Evolutionary conservation across 305 asterid species (phyloP).

Genomic region (Plantago coronopus): DNA sequence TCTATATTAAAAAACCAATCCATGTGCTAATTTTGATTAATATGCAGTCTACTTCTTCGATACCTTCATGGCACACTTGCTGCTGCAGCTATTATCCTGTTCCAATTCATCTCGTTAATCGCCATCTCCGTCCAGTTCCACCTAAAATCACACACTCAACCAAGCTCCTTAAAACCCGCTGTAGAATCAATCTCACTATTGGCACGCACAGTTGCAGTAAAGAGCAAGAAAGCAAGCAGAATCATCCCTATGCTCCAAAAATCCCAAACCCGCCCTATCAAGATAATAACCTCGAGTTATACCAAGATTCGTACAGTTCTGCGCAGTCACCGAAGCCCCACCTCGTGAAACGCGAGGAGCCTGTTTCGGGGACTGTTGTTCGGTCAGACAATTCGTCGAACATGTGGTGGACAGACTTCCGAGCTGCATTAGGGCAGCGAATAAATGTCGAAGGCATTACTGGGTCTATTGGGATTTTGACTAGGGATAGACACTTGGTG

Average conservation of each 20-base stretch:
- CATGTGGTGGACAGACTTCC: slow-evolving; percentile 80
- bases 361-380: slow-evolving; percentile 21
- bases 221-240: slow-evolving; percentile 44
- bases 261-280: slow-evolving; percentile 24
- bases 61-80: slow-evolving; percentile 55
- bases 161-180: slow-evolving; percentile 21
- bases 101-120: slow-evolving; percentile 40
- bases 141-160: slow-evolving; percentile 16
- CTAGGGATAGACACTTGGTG: slow-evolving; percentile 59
- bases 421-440: slow-evolving; percentile 87
- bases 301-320: slow-evolving; percentile 39
- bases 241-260: slow-evolving; percentile 13
- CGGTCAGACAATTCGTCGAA: slow-evolving; percentile 39
- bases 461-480: slow-evolving; percentile 53
- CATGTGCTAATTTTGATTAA: slow-evolving; percentile 29
- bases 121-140: slow-evolving; percentile 31
- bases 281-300: slow-evolving; percentile 25
- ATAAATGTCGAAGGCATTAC: slow-evolving; percentile 77
- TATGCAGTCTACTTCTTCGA: slow-evolving; percentile 57
- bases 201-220: slow-evolving; percentile 55
- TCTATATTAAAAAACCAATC: slow-evolving; percentile 1
- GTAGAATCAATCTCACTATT: slow-evolving; percentile 26
- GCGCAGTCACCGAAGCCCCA: slow-evolving; percentile 31
- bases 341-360: slow-evolving; percentile 22
- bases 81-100: slow-evolving; percentile 47